These are phyloP conservation scores for Excoecaria agallocha DNA, from an alignment of 345 rosid genomes.

Conservation along the genomic window DNA sequence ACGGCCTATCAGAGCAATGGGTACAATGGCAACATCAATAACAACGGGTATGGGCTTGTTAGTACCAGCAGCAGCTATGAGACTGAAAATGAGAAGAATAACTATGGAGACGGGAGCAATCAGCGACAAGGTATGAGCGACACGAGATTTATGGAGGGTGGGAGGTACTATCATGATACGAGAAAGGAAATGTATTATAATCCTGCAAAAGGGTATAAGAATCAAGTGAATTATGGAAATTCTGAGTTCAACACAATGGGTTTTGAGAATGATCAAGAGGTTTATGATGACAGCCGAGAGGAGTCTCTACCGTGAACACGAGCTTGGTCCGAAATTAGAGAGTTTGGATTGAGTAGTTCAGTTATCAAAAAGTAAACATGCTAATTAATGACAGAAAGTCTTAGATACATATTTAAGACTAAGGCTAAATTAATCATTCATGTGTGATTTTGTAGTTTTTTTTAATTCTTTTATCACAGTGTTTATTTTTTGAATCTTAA, in stretches of 20 bases:
- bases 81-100: not conserved
- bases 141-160: conserved; percentile 50
- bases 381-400: not conserved
- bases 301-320: conserved; percentile 41
- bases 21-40: conserved; percentile 12
- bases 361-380: not conserved
- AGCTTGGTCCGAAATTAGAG: too few species aligned
- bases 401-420: too few species aligned
- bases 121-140: conserved; percentile 64
- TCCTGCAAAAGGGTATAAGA: conserved; percentile 9
- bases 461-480: too few species aligned
- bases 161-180: conserved; percentile 37
- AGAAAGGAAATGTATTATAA: conserved; percentile 24
- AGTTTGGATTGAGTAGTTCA: too few species aligned
- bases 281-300: conserved; percentile 25
- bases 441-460: too few species aligned
- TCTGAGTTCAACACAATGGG: conserved; percentile 53
- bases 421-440: not conserved
- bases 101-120: conserved; percentile 25
- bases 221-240: conserved; percentile 17
- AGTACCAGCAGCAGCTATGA: not conserved
- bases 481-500: too few species aligned
- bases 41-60: not conserved
- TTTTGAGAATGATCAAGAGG: conserved; percentile 40
- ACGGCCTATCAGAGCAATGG: not conserved